These are phyloP conservation scores for Phylloporus rhodoxanthus DNA, from an alignment of 768 basidiomycete species.

Conservation along the genomic window DNA sequence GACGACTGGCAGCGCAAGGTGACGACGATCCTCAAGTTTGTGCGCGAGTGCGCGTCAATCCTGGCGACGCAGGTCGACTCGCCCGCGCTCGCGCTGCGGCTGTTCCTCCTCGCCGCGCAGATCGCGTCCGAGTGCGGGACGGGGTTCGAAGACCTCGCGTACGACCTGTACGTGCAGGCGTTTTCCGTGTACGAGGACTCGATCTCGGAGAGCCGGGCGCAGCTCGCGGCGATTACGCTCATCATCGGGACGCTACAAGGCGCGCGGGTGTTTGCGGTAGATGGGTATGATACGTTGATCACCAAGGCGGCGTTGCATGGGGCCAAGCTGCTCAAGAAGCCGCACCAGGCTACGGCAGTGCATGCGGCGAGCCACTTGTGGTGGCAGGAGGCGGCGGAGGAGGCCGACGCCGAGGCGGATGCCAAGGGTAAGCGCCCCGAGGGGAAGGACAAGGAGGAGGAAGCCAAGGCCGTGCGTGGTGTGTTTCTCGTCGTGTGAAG, in stretches of 20 bases:
- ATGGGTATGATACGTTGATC: constrained; percentile 96
- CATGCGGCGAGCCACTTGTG: constrained; percentile 93
- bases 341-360: constrained; percentile 94
- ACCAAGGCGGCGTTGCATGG: constrained; percentile 99
- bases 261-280: constrained; percentile 84
- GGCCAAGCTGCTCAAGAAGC: constrained; percentile 94
- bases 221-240: constrained; percentile 93
- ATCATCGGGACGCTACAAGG: constrained; percentile 89
- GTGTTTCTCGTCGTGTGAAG: neutral
- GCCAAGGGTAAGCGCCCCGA: constrained; percentile 15
- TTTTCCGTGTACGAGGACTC: constrained; percentile 98
- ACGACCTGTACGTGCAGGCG: constrained; percentile 96
- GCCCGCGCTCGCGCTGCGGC: constrained; percentile 83
- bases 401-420: constrained; percentile 32
- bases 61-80: constrained; percentile 92
- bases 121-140: constrained; percentile 91
- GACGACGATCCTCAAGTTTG: constrained; percentile 87
- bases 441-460: constrained; percentile 32
- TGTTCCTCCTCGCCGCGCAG: constrained; percentile 94
- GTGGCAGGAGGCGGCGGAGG: constrained; percentile 78
- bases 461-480: constrained; percentile 47
- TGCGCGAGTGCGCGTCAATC: constrained; percentile 88
- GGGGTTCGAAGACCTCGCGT: constrained; percentile 91
- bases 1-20: constrained; percentile 82
- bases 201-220: constrained; percentile 92